phyloP scores from a whole-genome alignment of 768 basidiomycete species.

The Stropharia rugosoannulata region DNA sequence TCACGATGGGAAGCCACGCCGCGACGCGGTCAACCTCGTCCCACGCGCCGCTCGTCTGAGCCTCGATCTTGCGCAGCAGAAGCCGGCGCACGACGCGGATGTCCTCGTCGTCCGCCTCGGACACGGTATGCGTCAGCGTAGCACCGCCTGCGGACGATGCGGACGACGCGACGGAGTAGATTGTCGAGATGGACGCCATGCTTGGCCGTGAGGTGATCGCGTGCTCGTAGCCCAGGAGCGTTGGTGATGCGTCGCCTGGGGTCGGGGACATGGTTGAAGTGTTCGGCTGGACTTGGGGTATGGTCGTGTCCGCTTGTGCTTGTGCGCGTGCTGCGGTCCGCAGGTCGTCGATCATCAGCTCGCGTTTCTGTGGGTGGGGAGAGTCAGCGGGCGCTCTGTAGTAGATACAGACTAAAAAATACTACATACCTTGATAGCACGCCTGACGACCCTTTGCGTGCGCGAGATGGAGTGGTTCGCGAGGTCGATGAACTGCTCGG shows the following conservation, averaged over 20 bases:
- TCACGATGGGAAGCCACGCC: constrained; percentile 63
- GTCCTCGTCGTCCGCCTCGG: constrained; percentile 62
- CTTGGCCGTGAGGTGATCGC: constrained; percentile 38
- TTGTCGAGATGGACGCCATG: constrained; percentile 39
- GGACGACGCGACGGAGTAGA: constrained; percentile 41
- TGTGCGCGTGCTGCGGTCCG: constrained; percentile 25
- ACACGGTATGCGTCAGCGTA: constrained; percentile 31
- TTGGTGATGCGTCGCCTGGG: constrained; percentile 22
- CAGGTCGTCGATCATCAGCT: constrained; percentile 44
- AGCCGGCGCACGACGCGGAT: constrained; percentile 59
- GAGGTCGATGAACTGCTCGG: constrained; percentile 53
- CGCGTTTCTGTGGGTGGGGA: constrained; percentile 42
- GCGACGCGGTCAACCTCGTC: constrained; percentile 63
- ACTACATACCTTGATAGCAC: constrained; percentile 51
- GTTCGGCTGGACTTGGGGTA: too few species aligned
- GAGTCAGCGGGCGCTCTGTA: neutral
- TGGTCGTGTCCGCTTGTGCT: neutral
- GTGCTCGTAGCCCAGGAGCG: constrained; percentile 26
- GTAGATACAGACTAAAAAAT: neutral
- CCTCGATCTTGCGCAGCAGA: constrained; percentile 65
- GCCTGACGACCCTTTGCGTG: constrained; percentile 54
- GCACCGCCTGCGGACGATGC: constrained; percentile 47
- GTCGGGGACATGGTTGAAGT: too few species aligned
- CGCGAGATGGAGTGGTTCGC: constrained; percentile 57
- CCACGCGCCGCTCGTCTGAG: constrained; percentile 49